Evolutionary conservation across 148 eudicot species (phyloP).

Genomic region (Vaccinium corymbosum): DNA sequence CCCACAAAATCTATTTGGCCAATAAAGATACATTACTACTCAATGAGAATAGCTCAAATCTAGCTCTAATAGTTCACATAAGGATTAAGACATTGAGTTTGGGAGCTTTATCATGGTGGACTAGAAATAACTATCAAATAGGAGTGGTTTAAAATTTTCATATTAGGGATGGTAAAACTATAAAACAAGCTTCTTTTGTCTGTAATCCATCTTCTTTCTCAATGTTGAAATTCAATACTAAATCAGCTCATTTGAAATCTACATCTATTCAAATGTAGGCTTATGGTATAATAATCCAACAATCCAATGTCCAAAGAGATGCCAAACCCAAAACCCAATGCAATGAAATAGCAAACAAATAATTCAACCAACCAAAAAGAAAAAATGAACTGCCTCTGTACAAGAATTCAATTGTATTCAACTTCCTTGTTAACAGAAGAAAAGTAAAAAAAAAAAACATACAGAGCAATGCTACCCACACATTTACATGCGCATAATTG

Average conservation of each 20-base stretch:
- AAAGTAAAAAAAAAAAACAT: not conserved
- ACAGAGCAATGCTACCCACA: too few species aligned
- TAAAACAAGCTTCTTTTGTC: not conserved
- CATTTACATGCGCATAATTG: too few species aligned
- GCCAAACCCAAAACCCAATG: not conserved
- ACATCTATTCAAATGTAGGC: not conserved
- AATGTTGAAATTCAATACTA: not conserved
- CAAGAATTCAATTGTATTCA: not conserved
- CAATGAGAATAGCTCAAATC: not conserved
- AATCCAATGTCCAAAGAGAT: not conserved
- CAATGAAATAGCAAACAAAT: not conserved
- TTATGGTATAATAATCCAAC: not conserved
- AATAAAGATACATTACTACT: not conserved
- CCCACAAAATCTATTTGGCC: not conserved
- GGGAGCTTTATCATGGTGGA: not conserved
- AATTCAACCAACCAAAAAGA: not conserved
- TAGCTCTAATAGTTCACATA: not conserved
- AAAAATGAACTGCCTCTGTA: not conserved
- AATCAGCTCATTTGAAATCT: not conserved
- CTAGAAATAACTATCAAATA: not conserved
- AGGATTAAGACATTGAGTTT: not conserved
- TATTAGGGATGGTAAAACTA: not conserved
- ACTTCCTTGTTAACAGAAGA: not conserved
- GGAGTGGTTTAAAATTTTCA: not conserved
- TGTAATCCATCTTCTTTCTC: not conserved